Conservation (phyloP, 805 yeast species). For the Yarrowia sp. region DNA sequence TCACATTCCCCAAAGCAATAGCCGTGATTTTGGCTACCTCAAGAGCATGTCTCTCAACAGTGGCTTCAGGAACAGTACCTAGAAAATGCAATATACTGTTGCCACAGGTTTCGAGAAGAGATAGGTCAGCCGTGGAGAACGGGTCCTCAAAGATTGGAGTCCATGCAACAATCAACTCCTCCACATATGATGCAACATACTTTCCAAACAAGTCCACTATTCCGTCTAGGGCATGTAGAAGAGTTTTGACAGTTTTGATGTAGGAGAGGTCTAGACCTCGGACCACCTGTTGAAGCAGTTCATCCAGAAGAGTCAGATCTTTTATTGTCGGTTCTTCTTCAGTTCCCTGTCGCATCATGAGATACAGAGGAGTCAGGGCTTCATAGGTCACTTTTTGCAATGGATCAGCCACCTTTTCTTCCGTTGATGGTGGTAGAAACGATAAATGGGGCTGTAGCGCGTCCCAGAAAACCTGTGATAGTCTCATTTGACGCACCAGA, state of each 20-base stretch:
- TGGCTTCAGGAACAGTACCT: not conserved
- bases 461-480: constrained; percentile 47
- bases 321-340: not conserved
- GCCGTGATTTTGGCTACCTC: constrained; percentile 11
- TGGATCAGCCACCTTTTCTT: constrained; percentile 14
- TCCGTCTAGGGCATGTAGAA: constrained; percentile 13
- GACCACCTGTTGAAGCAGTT: constrained; percentile 14
- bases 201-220: constrained; percentile 23
- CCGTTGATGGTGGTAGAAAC: constrained; percentile 48
- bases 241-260: constrained; percentile 13
- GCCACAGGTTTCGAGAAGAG: constrained; percentile 5
- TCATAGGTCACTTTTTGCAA: constrained; percentile 6
- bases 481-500: constrained; percentile 43
- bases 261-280: constrained; percentile 15
- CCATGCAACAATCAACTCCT: constrained; percentile 8
- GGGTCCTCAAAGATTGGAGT: constrained; percentile 31
- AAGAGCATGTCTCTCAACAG: constrained; percentile 10
- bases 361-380: constrained; percentile 6
- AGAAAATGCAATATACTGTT: constrained; percentile 20
- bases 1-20: constrained; percentile 4
- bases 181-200: constrained; percentile 7
- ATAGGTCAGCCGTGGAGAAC: constrained; percentile 23
- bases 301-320: constrained; percentile 19
- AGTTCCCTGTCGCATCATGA: constrained; percentile 21
- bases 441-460: constrained; percentile 46